Evolutionary conservation across 1,139 yeast genomes (phyloP).

Genomic region (Starmera stellimalicola): DNA sequence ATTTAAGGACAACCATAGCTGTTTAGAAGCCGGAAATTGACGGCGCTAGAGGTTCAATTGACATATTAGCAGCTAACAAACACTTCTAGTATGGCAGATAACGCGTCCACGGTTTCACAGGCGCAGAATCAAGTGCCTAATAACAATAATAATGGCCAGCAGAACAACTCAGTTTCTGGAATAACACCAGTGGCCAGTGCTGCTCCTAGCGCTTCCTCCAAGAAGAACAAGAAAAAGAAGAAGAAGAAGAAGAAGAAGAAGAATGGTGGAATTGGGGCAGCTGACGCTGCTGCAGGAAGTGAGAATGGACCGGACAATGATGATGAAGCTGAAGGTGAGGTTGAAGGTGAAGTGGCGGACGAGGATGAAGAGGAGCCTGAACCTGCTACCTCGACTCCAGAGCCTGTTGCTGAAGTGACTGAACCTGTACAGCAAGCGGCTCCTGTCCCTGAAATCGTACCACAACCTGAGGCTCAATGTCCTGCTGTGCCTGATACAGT

Average conservation of each 20-base stretch:
- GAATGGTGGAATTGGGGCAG: too few species aligned
- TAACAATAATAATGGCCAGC: too few species aligned
- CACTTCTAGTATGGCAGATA: too few species aligned
- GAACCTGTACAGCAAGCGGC: not conserved
- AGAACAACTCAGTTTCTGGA: too few species aligned
- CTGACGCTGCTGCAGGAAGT: slow-evolving; percentile 1
- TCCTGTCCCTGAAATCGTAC: not conserved
- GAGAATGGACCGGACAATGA: slow-evolving; percentile 1
- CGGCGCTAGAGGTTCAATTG: too few species aligned
- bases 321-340: not conserved
- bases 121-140: too few species aligned
- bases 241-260: slow-evolving; percentile 10
- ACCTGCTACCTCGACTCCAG: not conserved
- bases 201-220: not conserved
- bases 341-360: not conserved
- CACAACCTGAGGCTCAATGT: not conserved
- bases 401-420: not conserved
- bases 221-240: slow-evolving; percentile 8
- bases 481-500: too few species aligned
- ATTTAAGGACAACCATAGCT: too few species aligned
- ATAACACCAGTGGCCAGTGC: too few species aligned
- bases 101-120: too few species aligned
- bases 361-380: not conserved
- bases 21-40: too few species aligned
- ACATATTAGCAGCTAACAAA: too few species aligned